Percentiles rank a stretch among this genome's conserved stretches.
These are phyloP conservation scores for Podaxis carcinomalis DNA, from an alignment of 768 basidiomycete genomes.

Conservation along the genomic window DNA sequence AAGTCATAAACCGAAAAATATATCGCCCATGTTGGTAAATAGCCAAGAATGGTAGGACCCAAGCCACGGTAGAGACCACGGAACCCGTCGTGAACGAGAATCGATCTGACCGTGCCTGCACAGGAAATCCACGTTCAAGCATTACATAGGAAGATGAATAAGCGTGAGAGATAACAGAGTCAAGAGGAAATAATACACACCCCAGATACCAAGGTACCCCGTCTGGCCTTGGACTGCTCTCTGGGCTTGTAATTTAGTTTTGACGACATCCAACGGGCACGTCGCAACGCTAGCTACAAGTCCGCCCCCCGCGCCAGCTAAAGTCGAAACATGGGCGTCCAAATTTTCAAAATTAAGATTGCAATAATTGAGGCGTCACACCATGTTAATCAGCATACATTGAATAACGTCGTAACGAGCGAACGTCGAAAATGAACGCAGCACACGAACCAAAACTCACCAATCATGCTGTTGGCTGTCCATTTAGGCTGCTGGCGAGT, in stretches of 20 bases:
- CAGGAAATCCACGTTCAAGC: not conserved
- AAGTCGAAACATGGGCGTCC: not conserved
- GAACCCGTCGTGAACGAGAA: conserved; percentile 64
- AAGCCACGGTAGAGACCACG: conserved; percentile 95
- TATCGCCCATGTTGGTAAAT: conserved; percentile 98
- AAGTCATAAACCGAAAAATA: conserved; percentile 98
- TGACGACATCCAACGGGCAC: conserved; percentile 96
- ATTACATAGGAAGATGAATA: conserved; percentile 1
- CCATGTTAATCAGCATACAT: not conserved
- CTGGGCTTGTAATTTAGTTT: conserved; percentile 97
- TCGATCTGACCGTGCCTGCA: conserved; percentile 37
- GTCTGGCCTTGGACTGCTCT: conserved; percentile 60
- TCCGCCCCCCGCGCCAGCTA: conserved; percentile 95
- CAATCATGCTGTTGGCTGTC: conserved; percentile 80
- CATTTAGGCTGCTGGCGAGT: conserved; percentile 45
- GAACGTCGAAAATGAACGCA: not conserved
- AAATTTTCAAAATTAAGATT: too few relatives aligned
- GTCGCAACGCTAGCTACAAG: conserved; percentile 90
- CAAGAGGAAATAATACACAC: conserved; percentile 35
- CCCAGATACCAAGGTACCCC: conserved; percentile 73
- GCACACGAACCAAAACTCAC: conserved; percentile 34
- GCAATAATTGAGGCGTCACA: not conserved
- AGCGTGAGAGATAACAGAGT: conserved; percentile 1
- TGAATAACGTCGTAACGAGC: not conserved
- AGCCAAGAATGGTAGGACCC: conserved; percentile 93